Conservation (phyloP, 2,329 filamentous ascomycete species). For the Fusarium proliferatum region DNA sequence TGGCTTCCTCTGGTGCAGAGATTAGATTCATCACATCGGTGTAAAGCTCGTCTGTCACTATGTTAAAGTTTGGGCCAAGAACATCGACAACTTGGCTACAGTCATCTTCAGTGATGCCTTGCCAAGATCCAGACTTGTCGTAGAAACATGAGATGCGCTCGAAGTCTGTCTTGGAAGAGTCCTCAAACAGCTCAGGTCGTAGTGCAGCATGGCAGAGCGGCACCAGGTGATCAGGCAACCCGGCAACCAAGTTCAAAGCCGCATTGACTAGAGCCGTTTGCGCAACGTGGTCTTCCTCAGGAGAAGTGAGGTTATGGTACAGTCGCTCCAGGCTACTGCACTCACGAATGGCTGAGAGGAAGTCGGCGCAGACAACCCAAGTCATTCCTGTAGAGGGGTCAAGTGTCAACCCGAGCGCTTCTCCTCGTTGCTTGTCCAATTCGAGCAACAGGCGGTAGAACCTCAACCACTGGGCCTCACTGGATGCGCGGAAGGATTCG, state of each 20-base stretch:
- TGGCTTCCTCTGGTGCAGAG: conserved; percentile 58
- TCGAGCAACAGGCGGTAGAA: conserved; percentile 89
- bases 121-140: conserved; percentile 80
- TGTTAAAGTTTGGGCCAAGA: conserved; percentile 73
- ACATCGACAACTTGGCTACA: conserved; percentile 75
- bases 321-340: conserved; percentile 83
- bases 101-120: conserved; percentile 84
- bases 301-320: conserved; percentile 70
- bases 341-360: conserved; percentile 80
- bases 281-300: conserved; percentile 64
- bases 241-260: conserved; percentile 75
- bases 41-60: conserved; percentile 67
- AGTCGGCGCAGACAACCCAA: conserved; percentile 88
- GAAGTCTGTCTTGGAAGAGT: conserved; percentile 74
- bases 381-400: conserved; percentile 78
- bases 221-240: conserved; percentile 75
- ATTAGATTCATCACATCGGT: conserved; percentile 61
- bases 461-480: conserved; percentile 86
- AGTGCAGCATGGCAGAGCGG: conserved; percentile 76
- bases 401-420: conserved; percentile 81
- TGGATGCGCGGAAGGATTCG: conserved; percentile 76
- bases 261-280: conserved; percentile 74
- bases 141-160: conserved; percentile 84
- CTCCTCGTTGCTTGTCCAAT: conserved; percentile 85
- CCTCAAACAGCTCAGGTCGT: conserved; percentile 78